Percentiles rank a stretch among this genome's conserved stretches.
Conservation (phyloP, 306 rosid species). For the Cucurbita argyrosperma region DNA sequence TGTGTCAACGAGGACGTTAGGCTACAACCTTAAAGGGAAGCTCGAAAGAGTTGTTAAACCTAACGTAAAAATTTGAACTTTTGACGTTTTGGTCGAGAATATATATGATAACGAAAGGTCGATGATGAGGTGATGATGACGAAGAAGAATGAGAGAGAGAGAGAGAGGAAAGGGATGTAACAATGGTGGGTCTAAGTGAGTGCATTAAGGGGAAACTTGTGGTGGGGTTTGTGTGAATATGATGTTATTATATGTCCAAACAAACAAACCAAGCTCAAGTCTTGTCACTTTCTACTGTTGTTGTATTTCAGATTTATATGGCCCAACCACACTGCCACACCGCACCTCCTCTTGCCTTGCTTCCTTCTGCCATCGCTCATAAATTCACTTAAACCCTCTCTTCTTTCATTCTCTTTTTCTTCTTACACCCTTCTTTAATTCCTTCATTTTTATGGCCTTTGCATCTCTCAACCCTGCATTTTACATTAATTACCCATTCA, state of each 20-base stretch:
- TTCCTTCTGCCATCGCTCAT: background rate
- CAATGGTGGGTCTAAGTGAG: background rate
- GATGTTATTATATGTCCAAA: background rate
- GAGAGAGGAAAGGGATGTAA: background rate
- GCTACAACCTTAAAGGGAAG: too few species aligned
- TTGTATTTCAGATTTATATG: background rate
- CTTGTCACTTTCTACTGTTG: conserved; percentile 6
- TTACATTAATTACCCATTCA: too few species aligned
- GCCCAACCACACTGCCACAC: background rate
- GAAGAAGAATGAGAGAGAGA: background rate
- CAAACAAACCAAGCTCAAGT: background rate
- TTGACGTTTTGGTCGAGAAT: too few species aligned
- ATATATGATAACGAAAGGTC: too few species aligned
- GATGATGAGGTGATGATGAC: background rate
- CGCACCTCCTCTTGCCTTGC: too few species aligned
- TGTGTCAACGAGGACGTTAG: too few species aligned
- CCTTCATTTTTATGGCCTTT: background rate
- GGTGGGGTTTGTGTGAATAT: background rate
- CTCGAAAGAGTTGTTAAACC: too few species aligned
- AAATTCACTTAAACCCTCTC: background rate
- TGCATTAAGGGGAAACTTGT: background rate
- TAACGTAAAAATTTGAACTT: too few species aligned
- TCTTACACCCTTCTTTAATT: background rate
- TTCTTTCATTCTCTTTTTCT: background rate
- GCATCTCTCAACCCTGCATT: background rate